Percentiles rank a stretch among this genome's conserved stretches.
These are phyloP conservation scores for Phytophthora nicotianae DNA, from an alignment of 352 stramenopile genomes.

Conservation along the genomic window DNA sequence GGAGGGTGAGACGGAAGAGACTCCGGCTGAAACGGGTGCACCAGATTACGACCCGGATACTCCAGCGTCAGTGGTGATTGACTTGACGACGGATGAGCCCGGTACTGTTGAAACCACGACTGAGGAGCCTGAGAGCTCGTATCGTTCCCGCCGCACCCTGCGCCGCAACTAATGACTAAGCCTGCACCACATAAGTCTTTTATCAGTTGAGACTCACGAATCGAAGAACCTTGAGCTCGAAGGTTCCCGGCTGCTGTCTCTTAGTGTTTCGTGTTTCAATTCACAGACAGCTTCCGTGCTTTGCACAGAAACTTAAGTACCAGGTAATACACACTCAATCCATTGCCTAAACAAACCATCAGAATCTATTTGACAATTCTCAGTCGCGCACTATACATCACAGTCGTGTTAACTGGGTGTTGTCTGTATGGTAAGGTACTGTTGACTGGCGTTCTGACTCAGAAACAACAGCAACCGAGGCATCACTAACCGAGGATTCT, in stretches of 20 bases:
- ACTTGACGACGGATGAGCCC: neutral
- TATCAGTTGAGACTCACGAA: neutral
- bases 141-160: constrained; percentile 8
- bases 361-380: neutral
- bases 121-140: neutral
- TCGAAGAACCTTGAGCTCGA: too few relatives aligned
- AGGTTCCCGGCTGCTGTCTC: constrained; percentile 6
- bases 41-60: neutral
- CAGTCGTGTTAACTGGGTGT: neutral
- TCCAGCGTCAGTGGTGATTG: neutral
- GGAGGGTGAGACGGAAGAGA: neutral
- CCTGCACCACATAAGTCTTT: neutral
- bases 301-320: neutral
- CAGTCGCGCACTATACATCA: constrained; percentile 1
- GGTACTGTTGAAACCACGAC: neutral
- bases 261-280: constrained; percentile 31
- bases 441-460: neutral
- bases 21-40: constrained; percentile 4
- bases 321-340: constrained; percentile 16
- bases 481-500: constrained; percentile 18
- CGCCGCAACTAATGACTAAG: constrained; percentile 9
- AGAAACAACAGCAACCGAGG: constrained; percentile 7
- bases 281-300: constrained; percentile 2
- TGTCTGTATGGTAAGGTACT: neutral
- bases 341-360: neutral